Evolutionary conservation across 768 basidiomycete genomes (phyloP).

Genomic region (Calocera cornea): DNA sequence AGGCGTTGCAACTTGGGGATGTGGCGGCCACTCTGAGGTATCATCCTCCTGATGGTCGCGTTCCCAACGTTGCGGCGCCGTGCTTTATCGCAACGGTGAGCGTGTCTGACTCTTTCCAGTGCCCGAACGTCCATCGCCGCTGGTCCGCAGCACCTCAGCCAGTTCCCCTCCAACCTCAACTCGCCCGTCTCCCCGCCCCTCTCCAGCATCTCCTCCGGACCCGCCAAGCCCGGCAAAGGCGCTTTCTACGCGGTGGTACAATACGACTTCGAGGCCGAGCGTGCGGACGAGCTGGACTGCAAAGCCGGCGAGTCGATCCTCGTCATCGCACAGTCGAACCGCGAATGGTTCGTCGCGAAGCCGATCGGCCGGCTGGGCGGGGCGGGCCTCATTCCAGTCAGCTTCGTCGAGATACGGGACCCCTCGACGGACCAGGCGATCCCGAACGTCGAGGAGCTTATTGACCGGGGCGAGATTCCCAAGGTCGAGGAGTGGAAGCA

Average conservation of each 20-base stretch:
- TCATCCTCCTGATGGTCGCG: neutral
- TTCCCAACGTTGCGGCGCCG: neutral
- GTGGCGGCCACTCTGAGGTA: neutral
- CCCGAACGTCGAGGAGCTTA: slow-evolving; percentile 55
- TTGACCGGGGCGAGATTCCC: slow-evolving; percentile 79
- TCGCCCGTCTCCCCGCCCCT: slow-evolving; percentile 7
- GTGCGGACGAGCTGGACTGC: slow-evolving; percentile 91
- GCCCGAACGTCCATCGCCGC: slow-evolving; percentile 1
- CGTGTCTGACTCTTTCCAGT: slow-evolving; percentile 6
- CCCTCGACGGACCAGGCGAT: slow-evolving; percentile 72
- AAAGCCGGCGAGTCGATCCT: slow-evolving; percentile 88
- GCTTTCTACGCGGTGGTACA: slow-evolving; percentile 90
- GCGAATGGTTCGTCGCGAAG: slow-evolving; percentile 99
- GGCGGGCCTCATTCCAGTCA: slow-evolving; percentile 91
- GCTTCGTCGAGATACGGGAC: slow-evolving; percentile 94
- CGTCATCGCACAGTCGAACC: slow-evolving; percentile 98
- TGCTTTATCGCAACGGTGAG: too few species aligned
- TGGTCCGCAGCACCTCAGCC: slow-evolving; percentile 5
- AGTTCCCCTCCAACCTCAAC: neutral
- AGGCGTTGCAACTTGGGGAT: slow-evolving; percentile 2
- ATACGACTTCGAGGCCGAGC: slow-evolving; percentile 91
- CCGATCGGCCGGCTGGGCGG: slow-evolving; percentile 90
- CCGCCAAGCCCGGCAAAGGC: slow-evolving; percentile 31
- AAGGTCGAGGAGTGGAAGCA: slow-evolving; percentile 99
- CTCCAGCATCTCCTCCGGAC: slow-evolving; percentile 7